Base-by-base conservation (phyloP, 306 rosid genomes). In the Corylus americana region DNA sequence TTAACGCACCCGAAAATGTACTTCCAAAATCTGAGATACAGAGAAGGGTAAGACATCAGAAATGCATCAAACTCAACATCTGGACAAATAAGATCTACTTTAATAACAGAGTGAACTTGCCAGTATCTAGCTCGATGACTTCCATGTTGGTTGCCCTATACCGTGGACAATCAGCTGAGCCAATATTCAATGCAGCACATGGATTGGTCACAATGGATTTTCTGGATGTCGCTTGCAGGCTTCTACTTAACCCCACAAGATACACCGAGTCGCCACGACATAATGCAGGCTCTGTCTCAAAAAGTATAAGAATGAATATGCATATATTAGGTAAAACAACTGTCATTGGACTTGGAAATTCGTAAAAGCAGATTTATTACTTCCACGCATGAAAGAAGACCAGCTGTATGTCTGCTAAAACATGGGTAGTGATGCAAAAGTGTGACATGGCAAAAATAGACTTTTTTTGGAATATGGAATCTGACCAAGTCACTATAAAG, bases 141-240 rank as follows among this genome's bases (percentile, higher is more conserved):
- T 95, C 98, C 98, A 92, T 95, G 83, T 92, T 92, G 73, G 97
- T 95, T 67, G 98, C 97, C 73, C 98, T 86, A 78, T 91, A 92
- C 55, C 98, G 92, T 74, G 98, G 98, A 73, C 88, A 84, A 82
- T 95, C 98, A 76, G 97, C 93, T 29, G 94, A 90, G 64, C 95
- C 92, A 88, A 95, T 92, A 85, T 92, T 95, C 78, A 95, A 81
- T 39, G 98, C 97, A 84, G 98, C 93, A 44, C 91, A 92, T 13
- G 98, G 98, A 82, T 95, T 95, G 76, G 97, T 95, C 58, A 95
- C 98, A 77, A 88, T 92, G 25, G 98, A 95, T 84, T 91, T 95
- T 82, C 98, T 91, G 76, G 98, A 95, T 79, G 98, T 95, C 84
- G 97, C 97, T 87, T 92, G 98, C 49, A 95, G 96, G 89, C 95